These are phyloP conservation scores for Monosporozyma siamensis DNA, from an alignment of 805 yeast species.

Conservation along the genomic window DNA sequence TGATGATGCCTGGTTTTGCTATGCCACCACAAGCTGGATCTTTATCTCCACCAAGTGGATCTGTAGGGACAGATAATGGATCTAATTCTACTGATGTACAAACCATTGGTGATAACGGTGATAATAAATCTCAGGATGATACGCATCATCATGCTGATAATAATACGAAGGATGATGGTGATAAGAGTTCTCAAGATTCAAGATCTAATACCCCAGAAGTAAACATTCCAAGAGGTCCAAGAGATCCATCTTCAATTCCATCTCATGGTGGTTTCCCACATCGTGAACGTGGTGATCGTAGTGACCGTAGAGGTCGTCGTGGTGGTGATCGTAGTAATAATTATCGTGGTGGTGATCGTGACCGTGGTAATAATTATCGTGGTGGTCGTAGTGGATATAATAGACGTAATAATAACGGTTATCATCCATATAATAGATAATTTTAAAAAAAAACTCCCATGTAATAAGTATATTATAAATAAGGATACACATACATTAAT, in stretches of 20 bases:
- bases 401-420: conserved; percentile 23
- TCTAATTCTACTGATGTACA: conserved; percentile 21
- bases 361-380: conserved; percentile 18
- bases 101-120: conserved; percentile 24
- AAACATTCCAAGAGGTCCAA: conserved; percentile 46
- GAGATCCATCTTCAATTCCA: conserved; percentile 27
- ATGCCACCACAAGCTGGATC: too few relatives aligned
- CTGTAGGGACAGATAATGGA: conserved; percentile 8
- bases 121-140: conserved; percentile 9
- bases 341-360: conserved; percentile 28
- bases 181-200: conserved; percentile 12
- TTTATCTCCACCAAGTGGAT: conserved; percentile 10
- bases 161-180: conserved; percentile 1
- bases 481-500: not conserved
- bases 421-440: conserved; percentile 29
- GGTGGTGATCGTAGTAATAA: conserved; percentile 29
- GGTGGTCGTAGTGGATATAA: conserved; percentile 8
- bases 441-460: not conserved
- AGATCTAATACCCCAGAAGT: conserved; percentile 26
- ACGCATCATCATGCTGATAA: conserved; percentile 1
- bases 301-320: conserved; percentile 30
- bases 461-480: not conserved
- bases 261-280: conserved; percentile 45
- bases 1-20: conserved; percentile 22
- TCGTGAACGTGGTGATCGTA: conserved; percentile 38